A percentile compares a stretch with the other conserved stretches of the same genome.
Evolutionary conservation across 202 grass and related monocot genomes (phyloP).

Genomic region (Zizania palustris): DNA sequence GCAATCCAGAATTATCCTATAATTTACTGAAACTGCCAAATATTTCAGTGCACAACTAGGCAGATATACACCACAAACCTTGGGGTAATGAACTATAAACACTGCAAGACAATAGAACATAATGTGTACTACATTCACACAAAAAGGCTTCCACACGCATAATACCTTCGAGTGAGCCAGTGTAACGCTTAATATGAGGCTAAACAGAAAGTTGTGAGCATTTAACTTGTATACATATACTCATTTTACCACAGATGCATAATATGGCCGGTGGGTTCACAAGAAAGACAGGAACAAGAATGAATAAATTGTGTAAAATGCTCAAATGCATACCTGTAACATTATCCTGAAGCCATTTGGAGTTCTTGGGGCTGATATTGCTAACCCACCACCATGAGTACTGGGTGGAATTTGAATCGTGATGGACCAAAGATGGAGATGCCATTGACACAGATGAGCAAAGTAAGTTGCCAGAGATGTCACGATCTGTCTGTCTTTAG

Average conservation of each 20-base stretch:
- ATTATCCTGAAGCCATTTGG: conserved; percentile 81
- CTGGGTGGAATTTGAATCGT: conserved; percentile 46
- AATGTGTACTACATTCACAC: background rate
- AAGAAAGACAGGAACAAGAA: conserved; percentile 32
- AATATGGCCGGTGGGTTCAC: background rate
- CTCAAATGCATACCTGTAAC: conserved; percentile 52
- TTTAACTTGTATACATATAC: background rate
- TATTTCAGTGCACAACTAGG: background rate
- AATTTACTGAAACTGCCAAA: background rate
- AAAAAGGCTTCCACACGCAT: background rate
- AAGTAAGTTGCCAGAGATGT: conserved; percentile 31
- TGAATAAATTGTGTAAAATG: background rate
- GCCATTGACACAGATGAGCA: conserved; percentile 41
- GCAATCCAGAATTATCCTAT: conserved; percentile 8
- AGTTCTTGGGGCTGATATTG: conserved; percentile 73
- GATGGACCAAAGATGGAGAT: conserved; percentile 40
- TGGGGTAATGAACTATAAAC: background rate
- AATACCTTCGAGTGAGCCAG: background rate
- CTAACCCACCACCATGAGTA: conserved; percentile 66
- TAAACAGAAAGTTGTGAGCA: background rate
- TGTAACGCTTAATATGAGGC: background rate
- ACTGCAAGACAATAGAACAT: background rate
- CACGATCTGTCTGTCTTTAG: conserved; percentile 26
- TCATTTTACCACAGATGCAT: background rate
- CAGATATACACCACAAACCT: conserved; percentile 16